These are phyloP conservation scores for Phialophora verrucosa DNA, from an alignment of 2,329 filamentous ascomycete genomes.

Conservation along the genomic window DNA sequence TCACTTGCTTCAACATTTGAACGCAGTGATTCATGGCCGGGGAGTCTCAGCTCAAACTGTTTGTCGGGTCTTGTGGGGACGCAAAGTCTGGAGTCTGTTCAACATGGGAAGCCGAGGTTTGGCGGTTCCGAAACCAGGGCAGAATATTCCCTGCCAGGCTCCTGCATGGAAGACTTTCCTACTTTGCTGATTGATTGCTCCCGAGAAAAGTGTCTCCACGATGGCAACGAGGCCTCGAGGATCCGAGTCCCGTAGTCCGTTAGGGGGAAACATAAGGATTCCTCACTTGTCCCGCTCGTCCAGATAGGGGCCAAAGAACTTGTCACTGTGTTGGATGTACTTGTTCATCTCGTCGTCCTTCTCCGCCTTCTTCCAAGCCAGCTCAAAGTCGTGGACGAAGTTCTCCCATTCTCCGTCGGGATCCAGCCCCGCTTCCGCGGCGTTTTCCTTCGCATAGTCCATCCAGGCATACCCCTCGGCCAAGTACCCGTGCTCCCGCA, in stretches of 20 bases:
- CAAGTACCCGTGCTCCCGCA: conserved; percentile 22
- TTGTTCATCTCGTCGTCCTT: conserved; percentile 1
- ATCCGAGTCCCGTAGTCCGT: too few relatives aligned
- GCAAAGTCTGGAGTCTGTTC: too few relatives aligned
- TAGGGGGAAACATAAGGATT: neutral
- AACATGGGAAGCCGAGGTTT: neutral
- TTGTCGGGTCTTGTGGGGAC: neutral
- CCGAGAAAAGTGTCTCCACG: neutral
- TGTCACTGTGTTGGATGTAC: neutral
- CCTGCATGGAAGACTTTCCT: neutral
- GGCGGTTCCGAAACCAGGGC: neutral
- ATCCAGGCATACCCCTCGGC: conserved; percentile 22
- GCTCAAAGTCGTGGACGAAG: conserved; percentile 21
- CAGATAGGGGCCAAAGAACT: neutral
- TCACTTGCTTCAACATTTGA: neutral
- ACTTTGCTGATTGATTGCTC: neutral
- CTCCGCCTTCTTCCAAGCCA: conserved; percentile 18
- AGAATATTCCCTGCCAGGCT: neutral
- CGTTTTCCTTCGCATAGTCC: conserved; percentile 17
- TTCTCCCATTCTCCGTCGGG: conserved; percentile 17
- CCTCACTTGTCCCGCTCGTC: neutral
- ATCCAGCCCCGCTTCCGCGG: conserved; percentile 21
- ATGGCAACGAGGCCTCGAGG: too few relatives aligned
- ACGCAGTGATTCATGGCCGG: neutral
- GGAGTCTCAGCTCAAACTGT: neutral